Base-by-base conservation (phyloP, 2,329 filamentous ascomycete genomes). In the Fusarium buharicum region DNA sequence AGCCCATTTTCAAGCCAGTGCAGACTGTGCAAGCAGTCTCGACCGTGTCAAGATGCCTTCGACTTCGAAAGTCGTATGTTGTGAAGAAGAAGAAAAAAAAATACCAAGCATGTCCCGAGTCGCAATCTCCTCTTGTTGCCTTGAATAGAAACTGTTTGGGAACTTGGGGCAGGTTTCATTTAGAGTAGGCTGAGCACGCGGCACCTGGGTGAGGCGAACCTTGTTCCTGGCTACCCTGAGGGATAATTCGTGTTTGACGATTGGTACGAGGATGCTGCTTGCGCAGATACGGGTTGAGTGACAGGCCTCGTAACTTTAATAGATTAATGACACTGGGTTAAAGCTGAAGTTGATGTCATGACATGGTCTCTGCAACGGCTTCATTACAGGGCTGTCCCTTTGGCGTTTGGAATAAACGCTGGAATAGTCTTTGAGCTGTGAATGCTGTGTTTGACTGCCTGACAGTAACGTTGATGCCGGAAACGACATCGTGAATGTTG, bases 231-330 rank as follows among this genome's bases (percentile, higher is more conserved):
- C 22, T 27, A 24, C 49, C 31, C n/a, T 33, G 18, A 24, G 22
- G 36, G n/a, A 44, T 33, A 14, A 38, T 56, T 41, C 45, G 36
- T 14, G 52, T 30, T 49, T 41, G 44, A 41, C 41, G 28, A 36
- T 28, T 22, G 6, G 8, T 50, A 9, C 51, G 61, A 64, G 51
- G 47, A 11, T 62, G 20, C 22, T 45, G 56, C 56, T 38, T 62
- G 56, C 28, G 27, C 20, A 2, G 11, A 16, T 16, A 34, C 40
- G 27, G 12, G 37, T 58, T 16, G 30, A 51, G 10, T 27, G 37
- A 38, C 14, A 36, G 36, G 28, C 17, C 16, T 54, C 16, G 22
- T 13, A 33, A 33, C 30, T 5, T n/a, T 33, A 33, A 33, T 33
- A 52, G 27, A 33, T 30, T 30, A 30, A 14, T 38, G 28, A 50